Percentiles rank a stretch among this genome's conserved stretches.
Conservation (phyloP, 2,329 filamentous ascomycete species). For the Shiraia sp. region DNA sequence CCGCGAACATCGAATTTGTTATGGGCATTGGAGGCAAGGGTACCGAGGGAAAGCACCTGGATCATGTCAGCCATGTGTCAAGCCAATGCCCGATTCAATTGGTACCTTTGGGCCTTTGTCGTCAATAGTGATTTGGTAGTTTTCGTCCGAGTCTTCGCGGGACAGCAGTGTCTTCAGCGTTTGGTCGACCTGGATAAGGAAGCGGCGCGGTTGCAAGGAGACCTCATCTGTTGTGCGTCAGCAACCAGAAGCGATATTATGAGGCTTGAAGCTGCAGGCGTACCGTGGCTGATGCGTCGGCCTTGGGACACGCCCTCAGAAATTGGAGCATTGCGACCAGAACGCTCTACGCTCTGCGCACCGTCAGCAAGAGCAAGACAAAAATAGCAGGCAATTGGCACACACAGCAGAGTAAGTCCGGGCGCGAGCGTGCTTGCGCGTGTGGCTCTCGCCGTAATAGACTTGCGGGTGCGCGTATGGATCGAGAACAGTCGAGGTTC, state of each 20-base stretch:
- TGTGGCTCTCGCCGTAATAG: slow-evolving; percentile 62
- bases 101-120: slow-evolving; percentile 86
- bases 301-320: slow-evolving; percentile 31
- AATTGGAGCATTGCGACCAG: slow-evolving; percentile 35
- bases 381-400: slow-evolving; percentile 3
- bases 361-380: slow-evolving; percentile 13
- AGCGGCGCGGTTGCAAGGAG: slow-evolving; percentile 71
- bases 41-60: slow-evolving; percentile 79
- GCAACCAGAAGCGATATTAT: slow-evolving; percentile 14
- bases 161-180: slow-evolving; percentile 78
- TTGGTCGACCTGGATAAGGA: slow-evolving; percentile 82
- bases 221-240: slow-evolving; percentile 66
- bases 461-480: slow-evolving; percentile 61
- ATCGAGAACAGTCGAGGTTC: slow-evolving; percentile 53
- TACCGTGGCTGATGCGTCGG: slow-evolving; percentile 46
- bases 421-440: slow-evolving; percentile 51
- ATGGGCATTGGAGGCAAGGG: slow-evolving; percentile 81
- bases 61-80: slow-evolving; percentile 24
- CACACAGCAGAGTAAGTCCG: slow-evolving; percentile 62
- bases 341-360: slow-evolving; percentile 32
- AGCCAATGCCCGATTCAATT: slow-evolving; percentile 1
- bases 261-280: slow-evolving; percentile 2
- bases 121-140: slow-evolving; percentile 97
- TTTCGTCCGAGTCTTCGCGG: slow-evolving; percentile 90
- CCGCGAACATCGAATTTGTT: slow-evolving; percentile 90